Conservation (phyloP, 2,329 filamentous ascomycete species). For the Scytalidium sp. region DNA sequence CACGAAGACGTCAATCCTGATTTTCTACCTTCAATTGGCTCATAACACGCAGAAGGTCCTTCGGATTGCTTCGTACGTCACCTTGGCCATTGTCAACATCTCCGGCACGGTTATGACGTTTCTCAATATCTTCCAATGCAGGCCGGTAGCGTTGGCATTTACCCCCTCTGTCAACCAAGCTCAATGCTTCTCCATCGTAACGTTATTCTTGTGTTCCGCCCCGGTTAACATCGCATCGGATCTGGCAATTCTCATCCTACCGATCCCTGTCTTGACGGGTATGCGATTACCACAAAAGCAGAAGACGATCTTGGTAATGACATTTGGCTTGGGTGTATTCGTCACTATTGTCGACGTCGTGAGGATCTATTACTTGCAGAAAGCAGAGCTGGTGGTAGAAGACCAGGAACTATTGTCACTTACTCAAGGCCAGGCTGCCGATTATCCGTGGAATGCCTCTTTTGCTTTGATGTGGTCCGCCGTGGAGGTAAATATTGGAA, state of each 20-base stretch:
- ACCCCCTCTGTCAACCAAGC: slow-evolving; percentile 28
- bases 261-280: slow-evolving; percentile 81
- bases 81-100: slow-evolving; percentile 73
- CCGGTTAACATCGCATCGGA: slow-evolving; percentile 93
- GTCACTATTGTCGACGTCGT: slow-evolving; percentile 86
- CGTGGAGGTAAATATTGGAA: slow-evolving; percentile 86
- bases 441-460: slow-evolving; percentile 73
- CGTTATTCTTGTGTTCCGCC: slow-evolving; percentile 69
- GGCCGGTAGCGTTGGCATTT: slow-evolving; percentile 70
- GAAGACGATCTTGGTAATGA: slow-evolving; percentile 82
- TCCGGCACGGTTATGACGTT: slow-evolving; percentile 78
- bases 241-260: slow-evolving; percentile 79
- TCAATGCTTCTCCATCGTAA: slow-evolving; percentile 51
- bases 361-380: slow-evolving; percentile 84
- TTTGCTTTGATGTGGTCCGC: slow-evolving; percentile 91
- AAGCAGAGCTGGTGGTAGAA: slow-evolving; percentile 14
- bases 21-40: slow-evolving; percentile 84
- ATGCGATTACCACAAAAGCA: slow-evolving; percentile 84
- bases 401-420: slow-evolving; percentile 5
- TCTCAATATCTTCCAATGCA: slow-evolving; percentile 84
- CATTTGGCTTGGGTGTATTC: slow-evolving; percentile 84
- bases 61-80: slow-evolving; percentile 76
- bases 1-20: slow-evolving; percentile 86
- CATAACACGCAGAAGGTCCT: slow-evolving; percentile 74
- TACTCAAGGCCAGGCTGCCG: slow-evolving; percentile 16